Evolutionary conservation across 129 eudicot genomes (phyloP), one percentile per base, ranked within the genome.

Genomic region (Apium graveolens): DNA sequence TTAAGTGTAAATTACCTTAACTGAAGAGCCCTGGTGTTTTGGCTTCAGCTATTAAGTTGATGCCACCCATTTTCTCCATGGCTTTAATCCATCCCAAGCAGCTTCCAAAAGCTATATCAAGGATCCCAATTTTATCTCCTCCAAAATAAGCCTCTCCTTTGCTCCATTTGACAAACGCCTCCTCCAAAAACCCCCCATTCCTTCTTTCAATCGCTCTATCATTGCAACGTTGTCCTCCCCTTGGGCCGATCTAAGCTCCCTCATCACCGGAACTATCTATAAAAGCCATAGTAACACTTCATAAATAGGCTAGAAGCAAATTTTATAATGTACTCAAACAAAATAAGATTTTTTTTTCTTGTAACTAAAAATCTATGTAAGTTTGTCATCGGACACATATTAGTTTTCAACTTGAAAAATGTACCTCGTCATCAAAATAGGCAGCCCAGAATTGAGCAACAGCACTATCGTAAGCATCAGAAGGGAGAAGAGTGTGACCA

Each of bases 71-170:
- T 14, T 9, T 71, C 49, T 84, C 87, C 5, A 20, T 39, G 2
- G 75, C 85, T 46, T 53, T 78, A 0, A 85, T 27, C 82, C 86
- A 82, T 43, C 83, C 89, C 62, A 86, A 17, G 65, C 17, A 78
- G 39, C 83, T 39, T 11, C 89, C 86, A 5, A 86, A 32, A 39
- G 76, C 84, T 24, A 86, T 82, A 43, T 86, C 89, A 29, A 82
- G 13, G 75, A 80, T 82, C 3, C 86, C 88, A 12, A 86, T 57
- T 0, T 38, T 80, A 24, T 82, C 86, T 26, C 84, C 84, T 9
- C 85, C 87, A 66, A 86, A 83, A 46, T 74, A 86, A 0, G 31
- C 70, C 76, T 70, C 35, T 34, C 85, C 87, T 46, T 81, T 62
- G 82, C 87, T 79, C 29, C 73, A 57, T 29, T 83, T 83, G 1